phyloP scores from a whole-genome alignment of 805 yeast genomes.

The Spathaspora arborariae region DNA sequence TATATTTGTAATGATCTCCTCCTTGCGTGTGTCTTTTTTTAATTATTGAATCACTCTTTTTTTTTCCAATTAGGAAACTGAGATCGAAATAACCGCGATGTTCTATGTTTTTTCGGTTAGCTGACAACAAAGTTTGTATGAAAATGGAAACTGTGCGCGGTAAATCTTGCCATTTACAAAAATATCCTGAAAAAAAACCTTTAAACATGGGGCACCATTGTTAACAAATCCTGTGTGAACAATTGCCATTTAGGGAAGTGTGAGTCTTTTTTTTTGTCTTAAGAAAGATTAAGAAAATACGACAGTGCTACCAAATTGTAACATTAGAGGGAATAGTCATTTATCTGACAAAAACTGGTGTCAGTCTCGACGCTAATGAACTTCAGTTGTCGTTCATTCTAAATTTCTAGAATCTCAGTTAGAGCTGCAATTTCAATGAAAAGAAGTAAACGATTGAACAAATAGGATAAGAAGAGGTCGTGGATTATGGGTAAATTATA shows the following conservation, averaged over 20 bases:
- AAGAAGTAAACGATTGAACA: too few relatives aligned
- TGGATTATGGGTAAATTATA: too few relatives aligned
- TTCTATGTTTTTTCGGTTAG: neutral
- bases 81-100: slow-evolving; percentile 8
- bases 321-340: too few relatives aligned
- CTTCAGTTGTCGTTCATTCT: too few relatives aligned
- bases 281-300: neutral
- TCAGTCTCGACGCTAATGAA: too few relatives aligned
- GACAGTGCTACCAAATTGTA: neutral
- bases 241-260: neutral
- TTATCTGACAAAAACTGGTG: too few relatives aligned
- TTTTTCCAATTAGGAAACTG: slow-evolving; percentile 2
- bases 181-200: neutral
- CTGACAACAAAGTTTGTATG: slow-evolving; percentile 1
- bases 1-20: neutral
- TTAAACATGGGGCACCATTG: neutral
- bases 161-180: neutral
- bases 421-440: too few relatives aligned
- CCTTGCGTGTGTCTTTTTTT: neutral
- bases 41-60: neutral
- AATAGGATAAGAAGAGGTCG: too few relatives aligned
- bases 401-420: too few relatives aligned
- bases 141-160: neutral
- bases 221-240: neutral
- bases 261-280: neutral